phyloP scores from a whole-genome alignment of 2,329 filamentous ascomycete species.

The Botrytis fabae region DNA sequence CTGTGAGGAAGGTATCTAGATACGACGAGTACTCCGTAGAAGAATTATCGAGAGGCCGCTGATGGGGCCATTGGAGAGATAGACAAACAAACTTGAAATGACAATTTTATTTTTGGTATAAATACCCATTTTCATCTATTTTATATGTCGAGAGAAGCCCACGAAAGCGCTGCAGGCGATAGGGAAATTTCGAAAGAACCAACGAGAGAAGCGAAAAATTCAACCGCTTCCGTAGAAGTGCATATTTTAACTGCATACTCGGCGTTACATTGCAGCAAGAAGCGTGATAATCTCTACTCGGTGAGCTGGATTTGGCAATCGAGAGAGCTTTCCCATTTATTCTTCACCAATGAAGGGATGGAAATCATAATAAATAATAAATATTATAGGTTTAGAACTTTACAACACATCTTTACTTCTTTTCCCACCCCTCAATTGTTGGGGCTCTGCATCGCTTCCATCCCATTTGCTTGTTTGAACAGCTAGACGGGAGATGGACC shows the following conservation, averaged over 20 bases:
- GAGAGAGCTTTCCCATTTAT: not conserved
- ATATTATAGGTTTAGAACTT: not conserved
- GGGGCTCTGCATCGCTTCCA: constrained; percentile 14
- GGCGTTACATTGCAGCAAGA: constrained; percentile 21
- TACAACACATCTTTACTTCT: constrained; percentile 13
- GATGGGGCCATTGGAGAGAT: not conserved
- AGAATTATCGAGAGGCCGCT: not conserved
- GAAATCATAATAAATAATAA: not conserved
- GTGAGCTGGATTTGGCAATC: constrained; percentile 1
- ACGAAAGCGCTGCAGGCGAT: constrained; percentile 20
- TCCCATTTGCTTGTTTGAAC: not conserved
- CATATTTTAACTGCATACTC: constrained; percentile 14
- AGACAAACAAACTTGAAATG: not conserved
- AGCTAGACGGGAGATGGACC: not conserved
- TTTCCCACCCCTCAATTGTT: not conserved
- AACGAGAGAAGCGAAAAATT: constrained; percentile 1
- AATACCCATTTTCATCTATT: not conserved
- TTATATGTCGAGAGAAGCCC: constrained; percentile 14
- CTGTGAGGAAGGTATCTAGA: not conserved
- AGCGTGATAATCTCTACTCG: constrained; percentile 24
- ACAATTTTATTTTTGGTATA: not conserved
- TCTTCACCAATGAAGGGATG: constrained; percentile 16
- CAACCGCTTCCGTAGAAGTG: constrained; percentile 11
- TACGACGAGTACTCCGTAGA: not conserved
- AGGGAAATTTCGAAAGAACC: not conserved